Conservation (phyloP, 257 asterid genomes). For the Solanum chiquidenum region DNA sequence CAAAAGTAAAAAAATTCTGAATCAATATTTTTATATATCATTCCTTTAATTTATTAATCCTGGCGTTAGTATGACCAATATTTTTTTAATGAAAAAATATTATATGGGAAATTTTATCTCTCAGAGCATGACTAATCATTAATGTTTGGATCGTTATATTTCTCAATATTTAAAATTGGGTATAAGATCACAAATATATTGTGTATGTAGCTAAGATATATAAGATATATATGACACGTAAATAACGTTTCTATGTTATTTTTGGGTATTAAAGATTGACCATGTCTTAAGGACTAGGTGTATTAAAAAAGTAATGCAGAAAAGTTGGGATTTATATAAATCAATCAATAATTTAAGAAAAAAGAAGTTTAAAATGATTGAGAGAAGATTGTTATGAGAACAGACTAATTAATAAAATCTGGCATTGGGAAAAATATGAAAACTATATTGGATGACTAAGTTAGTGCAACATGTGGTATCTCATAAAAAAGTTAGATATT, state of each 20-base stretch:
- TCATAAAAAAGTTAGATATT: accelerated
- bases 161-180: background rate
- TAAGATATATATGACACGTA: background rate
- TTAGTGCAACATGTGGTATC: background rate
- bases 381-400: background rate
- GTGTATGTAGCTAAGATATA: background rate
- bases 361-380: background rate
- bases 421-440: background rate
- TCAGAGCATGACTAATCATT: background rate
- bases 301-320: background rate
- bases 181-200: background rate
- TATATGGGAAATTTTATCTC: background rate
- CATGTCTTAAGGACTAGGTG: background rate
- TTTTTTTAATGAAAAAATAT: background rate
- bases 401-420: background rate
- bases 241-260: background rate
- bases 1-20: background rate
- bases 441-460: background rate
- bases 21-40: background rate
- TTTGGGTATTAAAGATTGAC: background rate
- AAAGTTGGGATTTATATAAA: background rate
- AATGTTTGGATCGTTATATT: background rate
- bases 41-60: background rate
- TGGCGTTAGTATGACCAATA: background rate
- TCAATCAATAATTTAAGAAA: background rate